Base-by-base conservation (phyloP, 1,139 yeast genomes). In the Kurtzmaniella quercitrusa region DNA sequence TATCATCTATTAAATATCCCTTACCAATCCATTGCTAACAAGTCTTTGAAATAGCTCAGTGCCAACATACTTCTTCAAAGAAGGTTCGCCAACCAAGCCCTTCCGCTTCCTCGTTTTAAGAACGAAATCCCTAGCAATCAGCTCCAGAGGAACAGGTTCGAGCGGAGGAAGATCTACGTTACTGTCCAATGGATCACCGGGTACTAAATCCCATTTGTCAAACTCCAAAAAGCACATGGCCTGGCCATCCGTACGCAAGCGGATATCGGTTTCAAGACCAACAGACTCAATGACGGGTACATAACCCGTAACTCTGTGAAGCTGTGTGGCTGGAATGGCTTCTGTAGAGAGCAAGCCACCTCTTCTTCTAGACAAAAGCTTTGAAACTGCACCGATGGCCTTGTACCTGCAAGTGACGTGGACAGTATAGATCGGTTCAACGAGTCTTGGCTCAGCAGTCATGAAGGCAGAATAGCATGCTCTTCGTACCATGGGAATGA, bases 261-360 rank as follows among this genome's bases (percentile, higher is more conserved):
- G 66, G 31, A 93, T 65, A 56, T 93, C 98, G 0, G 95, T 81
- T 58, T 88, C 96, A 41, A 94, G 72, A 0, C 98, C 98, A 46
- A 85, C 69, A 0, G 96, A 84, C 52, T 94, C 98, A 43, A 93
- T 86, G 0, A 88, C 95, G 0, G 98, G 98, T 3, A 94, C 63
- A 41, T 63, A 65, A 0, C 94, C 96, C 43, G 67, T 66, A 2
- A 89, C 68, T 46, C 70, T 72, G 55, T 73, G 79, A 29, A 91
- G 65, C 6, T 81, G 87, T 0, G 98, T 84, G 0, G 91, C 97
- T 1, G 83, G 81, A 34, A 93, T 77, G 4, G 89, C 82, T 2
- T 55, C 57, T 44, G 77, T 81, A 3, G 9, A 12, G 10, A 39
- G n/a, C 0, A 86, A 70, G 21, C 62, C 53, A 2, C 85, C 87